Percentiles rank a stretch among this genome's conserved stretches.
These are phyloP conservation scores for Simmondsia chinensis DNA, from an alignment of 148 eudicot species.

Conservation along the genomic window DNA sequence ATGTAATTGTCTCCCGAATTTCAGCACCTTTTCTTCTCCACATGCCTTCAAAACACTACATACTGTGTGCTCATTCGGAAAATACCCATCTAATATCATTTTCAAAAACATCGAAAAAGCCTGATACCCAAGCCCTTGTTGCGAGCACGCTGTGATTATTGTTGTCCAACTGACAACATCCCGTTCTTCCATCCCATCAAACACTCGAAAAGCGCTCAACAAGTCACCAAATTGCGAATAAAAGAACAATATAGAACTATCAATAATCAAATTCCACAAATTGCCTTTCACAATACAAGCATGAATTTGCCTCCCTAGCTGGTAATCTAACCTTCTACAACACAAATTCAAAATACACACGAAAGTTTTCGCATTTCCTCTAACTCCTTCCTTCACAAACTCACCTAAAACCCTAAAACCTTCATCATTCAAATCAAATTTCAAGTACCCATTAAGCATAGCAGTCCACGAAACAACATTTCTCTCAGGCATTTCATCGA, in stretches of 20 bases:
- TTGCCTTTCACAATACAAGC: slow-evolving; percentile 45
- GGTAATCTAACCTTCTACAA: slow-evolving; percentile 40
- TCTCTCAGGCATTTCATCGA: slow-evolving; percentile 52
- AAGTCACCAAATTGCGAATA: slow-evolving; percentile 68
- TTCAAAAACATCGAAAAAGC: slow-evolving; percentile 37
- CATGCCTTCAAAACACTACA: slow-evolving; percentile 74
- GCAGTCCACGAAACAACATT: slow-evolving; percentile 86
- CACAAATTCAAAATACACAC: slow-evolving; percentile 62
- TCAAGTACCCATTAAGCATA: slow-evolving; percentile 66
- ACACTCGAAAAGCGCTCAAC: slow-evolving; percentile 35
- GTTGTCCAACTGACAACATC: slow-evolving; percentile 91
- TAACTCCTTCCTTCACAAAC: slow-evolving; percentile 29
- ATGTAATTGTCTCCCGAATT: slow-evolving; percentile 71
- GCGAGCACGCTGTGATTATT: slow-evolving; percentile 66
- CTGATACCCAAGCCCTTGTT: slow-evolving; percentile 37
- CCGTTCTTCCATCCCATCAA: slow-evolving; percentile 45
- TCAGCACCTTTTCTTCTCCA: slow-evolving; percentile 59
- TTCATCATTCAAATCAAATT: slow-evolving; percentile 37
- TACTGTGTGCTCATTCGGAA: slow-evolving; percentile 66
- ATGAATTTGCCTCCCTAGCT: slow-evolving; percentile 67
- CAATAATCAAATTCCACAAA: slow-evolving; percentile 39
- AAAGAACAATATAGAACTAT: slow-evolving; percentile 44
- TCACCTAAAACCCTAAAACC: slow-evolving; percentile 34
- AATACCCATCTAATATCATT: slow-evolving; percentile 46
- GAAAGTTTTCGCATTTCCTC: slow-evolving; percentile 45